phyloP scores from a whole-genome alignment of 192 early-diverging fungal genomes.

The Umbelopsis sp. region DNA sequence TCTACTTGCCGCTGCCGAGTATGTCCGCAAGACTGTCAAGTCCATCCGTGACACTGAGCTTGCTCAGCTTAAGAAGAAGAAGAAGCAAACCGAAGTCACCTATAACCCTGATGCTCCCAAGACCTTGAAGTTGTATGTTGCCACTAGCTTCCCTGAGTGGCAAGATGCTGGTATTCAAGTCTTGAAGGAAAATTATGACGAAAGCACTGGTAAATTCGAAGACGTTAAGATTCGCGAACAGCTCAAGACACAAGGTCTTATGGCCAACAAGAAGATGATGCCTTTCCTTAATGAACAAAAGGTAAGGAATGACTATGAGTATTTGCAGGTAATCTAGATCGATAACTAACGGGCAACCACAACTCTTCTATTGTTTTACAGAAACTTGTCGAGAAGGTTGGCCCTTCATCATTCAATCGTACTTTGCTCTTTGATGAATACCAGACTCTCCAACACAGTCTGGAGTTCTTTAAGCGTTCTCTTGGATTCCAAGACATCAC shows the following conservation, averaged over 20 bases:
- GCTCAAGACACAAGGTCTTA: conserved; percentile 69
- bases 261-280: conserved; percentile 97
- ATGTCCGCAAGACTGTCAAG: conserved; percentile 75
- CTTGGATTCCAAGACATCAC: conserved; percentile 60
- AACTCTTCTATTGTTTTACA: conserved; percentile 49
- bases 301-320: conserved; percentile 6
- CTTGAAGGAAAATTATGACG: conserved; percentile 61
- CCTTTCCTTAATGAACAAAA: conserved; percentile 83
- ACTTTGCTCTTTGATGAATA: conserved; percentile 82
- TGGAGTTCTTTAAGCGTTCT: conserved; percentile 58
- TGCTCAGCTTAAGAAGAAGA: conserved; percentile 76
- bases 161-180: conserved; percentile 72
- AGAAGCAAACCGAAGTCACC: conserved; percentile 59
- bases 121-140: conserved; percentile 78
- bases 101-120: conserved; percentile 68
- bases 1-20: conserved; percentile 75
- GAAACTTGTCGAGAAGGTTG: conserved; percentile 73
- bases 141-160: conserved; percentile 90
- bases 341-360: background rate
- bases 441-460: conserved; percentile 58
- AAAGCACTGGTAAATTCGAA: conserved; percentile 61
- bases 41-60: conserved; percentile 82
- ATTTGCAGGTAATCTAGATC: background rate
- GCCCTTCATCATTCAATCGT: conserved; percentile 78
- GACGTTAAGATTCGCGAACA: conserved; percentile 73